Evolutionary conservation across 1,284 basidiomycete species (phyloP), one percentile per base, ranked within the genome.

Genomic region (Malassezia sp.): DNA sequence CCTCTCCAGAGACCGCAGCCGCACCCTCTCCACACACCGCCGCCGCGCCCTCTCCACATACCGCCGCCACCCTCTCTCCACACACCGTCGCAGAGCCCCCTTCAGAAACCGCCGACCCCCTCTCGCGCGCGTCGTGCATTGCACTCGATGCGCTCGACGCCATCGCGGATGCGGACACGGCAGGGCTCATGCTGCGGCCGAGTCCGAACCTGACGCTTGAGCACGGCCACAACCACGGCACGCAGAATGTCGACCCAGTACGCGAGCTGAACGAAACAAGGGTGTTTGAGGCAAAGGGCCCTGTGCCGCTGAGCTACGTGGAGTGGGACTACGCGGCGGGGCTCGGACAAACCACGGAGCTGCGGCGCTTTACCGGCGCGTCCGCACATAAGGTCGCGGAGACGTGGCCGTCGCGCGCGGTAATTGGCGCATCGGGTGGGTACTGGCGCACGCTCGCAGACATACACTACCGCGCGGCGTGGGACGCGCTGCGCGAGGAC

Each of bases 281-380:
- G 2, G 49, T 67, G 24, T 60, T 64, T 43, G 38, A 47, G 6
- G 37, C 52, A n/a, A 60, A 65, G 38, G 63, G 64, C 20, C 54
- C 64, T 8, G 60, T 61, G 15, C 61, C 64, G n/a, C 59, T 67
- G 29, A 63, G 60, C 53, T 66, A 67, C 44, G 45, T 66, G 27
- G 64, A 67, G 35, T 67, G 64, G 64, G 64, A 67, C 54, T 64
- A 53, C 47, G 55, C 17, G 22, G 54, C 46, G 29, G 61, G 59
- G 9, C 32, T 58, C 9, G 63, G 62, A 17, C 35, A 49, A 4
- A 27, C 47, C 10, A 28, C 33, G 1, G 45, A 56, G 46, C 53
- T 67, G 21, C 49, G 54, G 18, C 48, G 63, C 17, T 66, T 66
- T 40, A 43, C 37, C 5, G 35, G 41, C 3, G 27, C 34, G 7